Conservation (phyloP, 108 stramenopile species). For the Tribonema minus region DNA sequence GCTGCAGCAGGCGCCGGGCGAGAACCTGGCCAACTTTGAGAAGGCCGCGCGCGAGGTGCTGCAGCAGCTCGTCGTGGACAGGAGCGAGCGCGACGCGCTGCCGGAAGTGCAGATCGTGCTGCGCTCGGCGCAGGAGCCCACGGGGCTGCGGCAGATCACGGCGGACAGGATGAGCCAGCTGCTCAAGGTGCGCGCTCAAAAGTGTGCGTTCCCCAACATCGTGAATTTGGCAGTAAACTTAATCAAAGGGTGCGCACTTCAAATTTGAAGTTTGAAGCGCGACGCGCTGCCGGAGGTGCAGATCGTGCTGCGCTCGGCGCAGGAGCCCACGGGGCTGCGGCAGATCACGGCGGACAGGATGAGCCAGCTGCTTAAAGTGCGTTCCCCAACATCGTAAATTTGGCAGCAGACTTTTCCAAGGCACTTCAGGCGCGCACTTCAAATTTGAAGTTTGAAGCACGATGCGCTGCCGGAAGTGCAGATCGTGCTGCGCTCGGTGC, state of each 20-base stretch:
- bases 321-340: conserved; percentile 70
- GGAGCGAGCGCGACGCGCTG: conserved; percentile 9
- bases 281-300: no score
- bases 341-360: conserved; percentile 85
- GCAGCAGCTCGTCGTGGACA: conserved; percentile 40
- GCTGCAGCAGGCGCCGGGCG: conserved; percentile 41
- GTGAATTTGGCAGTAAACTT: no score
- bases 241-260: no score
- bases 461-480: no score
- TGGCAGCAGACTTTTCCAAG: no score
- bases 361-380: conserved; percentile 73
- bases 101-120: conserved; percentile 50
- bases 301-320: conserved; percentile 50
- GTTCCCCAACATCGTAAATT: no score
- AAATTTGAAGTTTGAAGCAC: no score
- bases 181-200: conserved; percentile 65
- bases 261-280: no score
- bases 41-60: conserved; percentile 54
- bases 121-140: conserved; percentile 53
- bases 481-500: conserved; percentile 50
- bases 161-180: conserved; percentile 87
- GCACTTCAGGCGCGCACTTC: no score
- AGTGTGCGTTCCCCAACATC: no score
- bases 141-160: conserved; percentile 77
- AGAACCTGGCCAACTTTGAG: conserved; percentile 51